A percentile compares a stretch with the other conserved stretches of the same genome.
Conservation (phyloP, 108 stramenopile genomes). For the Epipyxis sp. region DNA sequence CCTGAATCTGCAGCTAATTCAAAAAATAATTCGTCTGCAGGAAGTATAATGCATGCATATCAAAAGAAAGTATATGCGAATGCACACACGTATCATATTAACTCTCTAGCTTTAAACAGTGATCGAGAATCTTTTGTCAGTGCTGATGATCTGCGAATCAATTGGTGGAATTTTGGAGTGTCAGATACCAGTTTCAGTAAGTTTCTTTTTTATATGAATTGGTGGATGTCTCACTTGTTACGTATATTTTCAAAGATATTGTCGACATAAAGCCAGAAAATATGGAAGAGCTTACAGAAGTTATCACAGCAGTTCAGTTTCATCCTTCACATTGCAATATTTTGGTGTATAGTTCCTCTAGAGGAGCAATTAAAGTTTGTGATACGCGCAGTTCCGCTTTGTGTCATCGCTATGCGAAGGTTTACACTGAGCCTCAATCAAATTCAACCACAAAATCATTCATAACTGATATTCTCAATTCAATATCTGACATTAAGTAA, state of each 20-base stretch:
- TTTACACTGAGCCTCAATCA: neutral
- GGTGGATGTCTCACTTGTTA: neutral
- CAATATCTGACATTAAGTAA: conserved; percentile 57
- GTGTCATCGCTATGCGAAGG: conserved; percentile 19
- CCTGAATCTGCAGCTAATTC: too few relatives aligned
- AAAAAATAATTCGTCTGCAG: too few relatives aligned
- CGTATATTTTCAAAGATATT: conserved; percentile 46
- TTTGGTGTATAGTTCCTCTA: conserved; percentile 55
- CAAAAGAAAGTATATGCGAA: conserved; percentile 55
- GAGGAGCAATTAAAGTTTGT: conserved; percentile 54
- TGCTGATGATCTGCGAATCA: conserved; percentile 68
- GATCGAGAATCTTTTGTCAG: conserved; percentile 64
- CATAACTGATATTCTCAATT: conserved; percentile 62
- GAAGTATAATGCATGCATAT: conserved; percentile 36
- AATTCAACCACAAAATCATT: conserved; percentile 51
- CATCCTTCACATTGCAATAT: conserved; percentile 60
- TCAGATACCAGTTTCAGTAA: conserved; percentile 33
- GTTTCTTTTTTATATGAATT: conserved; percentile 19
- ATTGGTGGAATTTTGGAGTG: conserved; percentile 59
- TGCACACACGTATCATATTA: conserved; percentile 71
- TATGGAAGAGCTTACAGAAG: conserved; percentile 71
- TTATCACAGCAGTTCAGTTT: conserved; percentile 63
- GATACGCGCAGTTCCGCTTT: conserved; percentile 50
- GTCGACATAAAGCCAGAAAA: conserved; percentile 66
- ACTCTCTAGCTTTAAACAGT: conserved; percentile 53